Conservation (phyloP, 2,329 filamentous ascomycete species). For the Colletotrichum musae region DNA sequence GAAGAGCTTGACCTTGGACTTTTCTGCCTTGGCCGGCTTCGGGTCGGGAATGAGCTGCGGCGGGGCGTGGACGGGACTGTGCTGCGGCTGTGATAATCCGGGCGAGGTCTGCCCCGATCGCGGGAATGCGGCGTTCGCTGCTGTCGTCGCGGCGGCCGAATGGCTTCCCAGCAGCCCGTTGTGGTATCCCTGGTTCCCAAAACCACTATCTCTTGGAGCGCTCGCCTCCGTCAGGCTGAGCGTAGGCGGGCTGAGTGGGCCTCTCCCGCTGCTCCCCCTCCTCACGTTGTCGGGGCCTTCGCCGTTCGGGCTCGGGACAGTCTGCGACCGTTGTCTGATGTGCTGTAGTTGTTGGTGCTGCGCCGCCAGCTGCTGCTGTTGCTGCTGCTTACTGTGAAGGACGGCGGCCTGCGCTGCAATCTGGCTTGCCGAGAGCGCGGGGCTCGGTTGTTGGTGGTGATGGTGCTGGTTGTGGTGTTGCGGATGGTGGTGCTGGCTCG, state of each 20-base stretch:
- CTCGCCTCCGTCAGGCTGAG: conserved; percentile 77
- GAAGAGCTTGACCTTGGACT: conserved; percentile 86
- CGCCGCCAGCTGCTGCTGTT: conserved; percentile 55
- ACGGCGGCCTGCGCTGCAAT: conserved; percentile 86
- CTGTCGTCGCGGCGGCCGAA: conserved; percentile 77
- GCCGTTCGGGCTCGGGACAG: conserved; percentile 69
- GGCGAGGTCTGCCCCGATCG: conserved; percentile 72
- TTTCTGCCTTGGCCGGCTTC: conserved; percentile 74
- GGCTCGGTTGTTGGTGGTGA: conserved; percentile 43
- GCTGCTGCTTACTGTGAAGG: conserved; percentile 65
- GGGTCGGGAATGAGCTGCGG: conserved; percentile 60
- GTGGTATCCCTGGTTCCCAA: conserved; percentile 67
- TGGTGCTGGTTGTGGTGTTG: conserved; percentile 27
- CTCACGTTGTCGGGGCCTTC: conserved; percentile 47
- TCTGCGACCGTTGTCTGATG: conserved; percentile 80
- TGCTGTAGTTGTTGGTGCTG: conserved; percentile 68
- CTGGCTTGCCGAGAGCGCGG: conserved; percentile 75
- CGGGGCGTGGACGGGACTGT: conserved; percentile 51
- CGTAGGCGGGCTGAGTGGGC: conserved; percentile 73
- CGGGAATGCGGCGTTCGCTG: conserved; percentile 81
- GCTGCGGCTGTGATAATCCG: conserved; percentile 50
- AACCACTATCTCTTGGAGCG: conserved; percentile 69
- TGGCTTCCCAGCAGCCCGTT: conserved; percentile 74
- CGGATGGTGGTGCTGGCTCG: conserved; percentile 27
- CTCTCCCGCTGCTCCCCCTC: conserved; percentile 61